Evolutionary conservation across 2,329 filamentous ascomycete genomes (phyloP).

Genomic region (Pyrenochaeta sp.): DNA sequence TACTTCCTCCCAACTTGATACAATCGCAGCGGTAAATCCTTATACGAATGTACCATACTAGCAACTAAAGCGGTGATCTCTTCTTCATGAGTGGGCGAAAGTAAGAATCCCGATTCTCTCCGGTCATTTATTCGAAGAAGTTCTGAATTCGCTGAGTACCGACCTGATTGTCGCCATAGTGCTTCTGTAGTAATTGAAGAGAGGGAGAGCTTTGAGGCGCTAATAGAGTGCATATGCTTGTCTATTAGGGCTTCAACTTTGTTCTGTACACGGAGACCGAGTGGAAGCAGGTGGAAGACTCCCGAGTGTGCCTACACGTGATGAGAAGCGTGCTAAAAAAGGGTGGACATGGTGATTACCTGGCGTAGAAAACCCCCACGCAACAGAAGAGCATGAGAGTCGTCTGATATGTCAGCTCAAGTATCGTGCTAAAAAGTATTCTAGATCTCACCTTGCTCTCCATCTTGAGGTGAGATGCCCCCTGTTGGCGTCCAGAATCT

Average conservation of each 20-base stretch:
- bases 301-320: constrained; percentile 77
- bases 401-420: constrained; percentile 33
- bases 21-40: constrained; percentile 81
- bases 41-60: constrained; percentile 79
- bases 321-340: constrained; percentile 21
- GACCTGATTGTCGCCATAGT: constrained; percentile 84
- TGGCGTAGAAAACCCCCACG: constrained; percentile 58
- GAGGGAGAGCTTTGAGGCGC: constrained; percentile 81
- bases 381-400: constrained; percentile 55
- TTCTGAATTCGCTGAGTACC: constrained; percentile 80
- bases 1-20: constrained; percentile 97
- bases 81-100: constrained; percentile 95
- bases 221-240: constrained; percentile 83
- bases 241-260: constrained; percentile 89
- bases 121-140: constrained; percentile 84
- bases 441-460: constrained; percentile 51
- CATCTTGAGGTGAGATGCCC: constrained; percentile 66
- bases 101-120: constrained; percentile 75
- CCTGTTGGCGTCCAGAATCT: constrained; percentile 82
- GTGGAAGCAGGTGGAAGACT: constrained; percentile 88
- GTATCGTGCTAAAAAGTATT: not conserved
- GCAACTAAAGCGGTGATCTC: constrained; percentile 88
- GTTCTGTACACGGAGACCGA: constrained; percentile 85
- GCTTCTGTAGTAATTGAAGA: constrained; percentile 87
- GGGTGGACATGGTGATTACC: constrained; percentile 25